Base-by-base conservation (phyloP, 805 yeast genomes). In the Candida boleticola region DNA sequence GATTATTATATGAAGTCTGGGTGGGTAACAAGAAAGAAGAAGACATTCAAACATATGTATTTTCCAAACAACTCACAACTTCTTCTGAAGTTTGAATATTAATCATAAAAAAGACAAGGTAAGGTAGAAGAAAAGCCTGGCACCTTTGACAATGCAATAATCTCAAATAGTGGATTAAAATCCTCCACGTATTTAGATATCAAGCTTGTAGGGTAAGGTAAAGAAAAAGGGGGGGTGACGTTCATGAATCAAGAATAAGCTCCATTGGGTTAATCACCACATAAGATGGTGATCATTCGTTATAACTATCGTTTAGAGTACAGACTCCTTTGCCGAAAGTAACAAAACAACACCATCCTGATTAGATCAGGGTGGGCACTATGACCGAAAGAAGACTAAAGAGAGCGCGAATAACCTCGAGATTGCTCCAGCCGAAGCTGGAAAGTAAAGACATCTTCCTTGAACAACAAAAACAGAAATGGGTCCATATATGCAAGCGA, bases 171-270 rank as follows among this genome's bases (percentile, higher is more conserved):
- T 39, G 31, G 43, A 21, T 19, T 7, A 19, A 11, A 27, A 30
- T 16, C 10, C n/a, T n/a, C n/a, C n/a, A n/a, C n/a, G n/a, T 19
- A 39, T 40, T 46, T 46, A 50, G 60, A 52, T 34, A 41, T 40
- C 61, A 53, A 46, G 52, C 53, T 51, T 51, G 45, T 46, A 53
- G 48, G 60, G 55, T n/a, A n/a, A n/a, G n/a, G n/a, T n/a, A n/a
- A n/a, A 61, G 63, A 45, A 49, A 41, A 53, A n/a, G n/a, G n/a
- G n/a, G n/a, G 39, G 50, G 52, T 53, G 73, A 75, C 79, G 75
- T 76, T 73, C 84, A 78, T 80, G 80, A 70, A 58, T 64, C 79
- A 72, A 80, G 83, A 81, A 83, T 83, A 80, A 83, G 89, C 89
- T 83, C 89, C 89, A 83, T 83, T 82, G 89, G 77, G 89, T 82